Evolutionary conservation across 2,329 filamentous ascomycete species (phyloP).

Genomic region (Davidsoniella eucalypti): DNA sequence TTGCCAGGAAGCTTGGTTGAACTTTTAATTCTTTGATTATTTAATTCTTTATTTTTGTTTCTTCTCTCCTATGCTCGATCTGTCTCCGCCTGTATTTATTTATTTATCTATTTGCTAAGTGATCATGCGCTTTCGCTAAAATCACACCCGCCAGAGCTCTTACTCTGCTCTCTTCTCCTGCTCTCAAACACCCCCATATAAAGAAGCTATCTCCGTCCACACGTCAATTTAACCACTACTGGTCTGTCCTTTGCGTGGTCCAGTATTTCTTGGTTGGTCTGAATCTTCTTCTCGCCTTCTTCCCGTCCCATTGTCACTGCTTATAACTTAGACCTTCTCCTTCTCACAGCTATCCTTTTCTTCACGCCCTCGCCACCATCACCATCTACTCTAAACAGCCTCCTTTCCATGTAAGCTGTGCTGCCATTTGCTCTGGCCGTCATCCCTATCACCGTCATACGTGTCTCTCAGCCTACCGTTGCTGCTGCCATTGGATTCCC

Average conservation of each 20-base stretch:
- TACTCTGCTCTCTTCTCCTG: not conserved
- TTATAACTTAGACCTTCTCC: not conserved
- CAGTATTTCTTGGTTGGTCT: not conserved
- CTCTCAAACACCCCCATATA: constrained; percentile 5
- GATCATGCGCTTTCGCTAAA: not conserved
- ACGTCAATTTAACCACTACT: not conserved
- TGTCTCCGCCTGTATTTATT: not conserved
- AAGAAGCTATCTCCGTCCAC: constrained; percentile 6
- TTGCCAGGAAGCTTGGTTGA: not conserved
- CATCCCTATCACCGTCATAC: no score
- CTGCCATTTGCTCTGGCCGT: no score
- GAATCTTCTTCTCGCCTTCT: no score
- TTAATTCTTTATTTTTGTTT: not conserved
- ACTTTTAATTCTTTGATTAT: not conserved
- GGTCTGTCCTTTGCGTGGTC: constrained; percentile 1
- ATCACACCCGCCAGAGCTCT: constrained; percentile 1
- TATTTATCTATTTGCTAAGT: no score
- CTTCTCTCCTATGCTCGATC: not conserved
- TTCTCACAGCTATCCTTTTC: not conserved
- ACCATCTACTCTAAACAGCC: no score
- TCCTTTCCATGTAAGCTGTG: no score
- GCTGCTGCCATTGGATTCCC: no score
- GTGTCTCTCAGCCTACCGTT: no score
- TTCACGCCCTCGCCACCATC: no score
- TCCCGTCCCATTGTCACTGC: not conserved